These are phyloP conservation scores for Epichloe glyceriae DNA, from an alignment of 2,329 filamentous ascomycete species.

Conservation along the genomic window DNA sequence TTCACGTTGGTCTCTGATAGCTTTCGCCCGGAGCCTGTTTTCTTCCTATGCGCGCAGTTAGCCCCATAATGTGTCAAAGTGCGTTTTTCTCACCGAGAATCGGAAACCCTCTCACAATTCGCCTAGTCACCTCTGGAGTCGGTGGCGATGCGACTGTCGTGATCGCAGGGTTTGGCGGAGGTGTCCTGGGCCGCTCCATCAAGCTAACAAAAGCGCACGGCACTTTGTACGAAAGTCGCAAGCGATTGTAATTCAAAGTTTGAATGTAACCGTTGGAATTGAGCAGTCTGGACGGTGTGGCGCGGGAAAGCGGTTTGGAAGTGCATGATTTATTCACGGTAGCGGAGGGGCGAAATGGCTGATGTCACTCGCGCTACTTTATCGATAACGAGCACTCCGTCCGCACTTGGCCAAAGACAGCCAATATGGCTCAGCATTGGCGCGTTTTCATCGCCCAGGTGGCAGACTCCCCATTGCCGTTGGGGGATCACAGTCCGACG, in stretches of 20 bases:
- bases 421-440: too few species aligned
- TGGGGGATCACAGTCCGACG: too few species aligned
- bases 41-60: conserved; percentile 52
- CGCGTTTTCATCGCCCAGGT: too few species aligned
- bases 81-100: background rate
- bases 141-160: conserved; percentile 29
- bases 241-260: background rate
- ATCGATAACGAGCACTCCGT: background rate
- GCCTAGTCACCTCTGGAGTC: conserved; percentile 40
- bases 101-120: conserved; percentile 33
- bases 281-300: background rate
- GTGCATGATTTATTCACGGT: background rate
- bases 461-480: too few species aligned
- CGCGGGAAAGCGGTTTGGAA: too few species aligned
- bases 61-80: background rate
- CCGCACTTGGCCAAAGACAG: too few species aligned
- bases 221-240: background rate
- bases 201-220: background rate
- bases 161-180: conserved; percentile 16
- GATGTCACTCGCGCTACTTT: background rate
- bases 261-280: background rate
- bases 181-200: conserved; percentile 37
- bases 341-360: background rate
- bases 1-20: conserved; percentile 60
- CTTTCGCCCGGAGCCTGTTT: conserved; percentile 78